Evolutionary conservation across 495 filamentous ascomycete genomes (phyloP), one percentile per base, ranked within the genome.

Genomic region (Viridothelium virens): DNA sequence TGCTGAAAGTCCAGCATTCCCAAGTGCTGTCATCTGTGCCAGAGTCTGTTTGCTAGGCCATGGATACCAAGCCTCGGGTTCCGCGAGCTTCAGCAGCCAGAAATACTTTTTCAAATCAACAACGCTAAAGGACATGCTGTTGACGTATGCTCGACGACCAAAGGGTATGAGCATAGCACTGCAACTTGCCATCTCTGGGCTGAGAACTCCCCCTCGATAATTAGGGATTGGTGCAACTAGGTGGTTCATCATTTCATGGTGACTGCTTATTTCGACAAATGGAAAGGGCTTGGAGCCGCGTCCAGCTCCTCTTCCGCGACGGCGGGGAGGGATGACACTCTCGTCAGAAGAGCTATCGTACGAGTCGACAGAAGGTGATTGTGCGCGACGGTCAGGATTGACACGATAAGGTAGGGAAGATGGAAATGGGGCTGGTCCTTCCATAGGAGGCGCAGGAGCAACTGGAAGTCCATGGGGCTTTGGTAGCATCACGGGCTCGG

Each of bases 331-430:
- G n/a, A 59, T 59, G 53, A 9, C 31, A 59, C 53, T 59, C 9
- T 59, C 53, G 31, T 59, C 53, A 59, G 53, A 59, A 2, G 53
- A 59, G 14, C 53, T 59, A 14, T 59, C 53, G 36, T 59, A 59
- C 6, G 31, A 59, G 6, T 59, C 53, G 53, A 59, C 36, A 18
- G 53, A 59, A 36, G 33, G 3, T n/a, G 53, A 59, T 5, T 31
- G 53, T 36, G 18, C 36, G 31, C 25, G 25, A 36, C n/a, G 53
- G 18, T 14, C 14, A 14, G 53, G 53, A 7, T 59, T 59, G 36
- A 36, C 5, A n/a, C 53, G 53, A 36, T 36, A 14, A 6, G 31
- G 18, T 31, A 59, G 7, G 9, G 53, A 31, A 7, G 53, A n/a
- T n/a, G 36, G 33, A 2, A 31, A 6, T 5, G 53, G 53, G 6